phyloP scores from a whole-genome alignment of 345 rosid species.

The Citrus australasica region DNA sequence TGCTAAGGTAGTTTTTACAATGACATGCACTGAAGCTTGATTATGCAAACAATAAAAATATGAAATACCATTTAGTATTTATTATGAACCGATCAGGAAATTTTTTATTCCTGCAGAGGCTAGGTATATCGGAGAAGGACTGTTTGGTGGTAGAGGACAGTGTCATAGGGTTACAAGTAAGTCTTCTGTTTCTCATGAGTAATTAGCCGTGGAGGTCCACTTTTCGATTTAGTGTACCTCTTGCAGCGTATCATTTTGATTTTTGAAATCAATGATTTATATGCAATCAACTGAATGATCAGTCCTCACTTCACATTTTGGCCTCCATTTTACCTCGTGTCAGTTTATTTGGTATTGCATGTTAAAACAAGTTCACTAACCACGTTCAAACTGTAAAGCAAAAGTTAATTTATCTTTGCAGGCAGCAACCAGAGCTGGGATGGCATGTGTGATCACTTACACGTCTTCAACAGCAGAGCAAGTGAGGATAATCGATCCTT shows the following conservation, averaged over 20 bases:
- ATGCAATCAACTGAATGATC: neutral
- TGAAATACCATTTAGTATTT: neutral
- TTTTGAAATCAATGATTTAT: neutral
- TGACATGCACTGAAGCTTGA: neutral
- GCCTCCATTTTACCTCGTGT: neutral
- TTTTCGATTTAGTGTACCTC: neutral
- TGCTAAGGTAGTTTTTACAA: conserved; percentile 44
- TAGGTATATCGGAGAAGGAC: conserved; percentile 64
- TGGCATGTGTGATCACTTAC: conserved; percentile 81
- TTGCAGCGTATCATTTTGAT: neutral
- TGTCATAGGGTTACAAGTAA: conserved; percentile 84
- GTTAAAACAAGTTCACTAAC: neutral
- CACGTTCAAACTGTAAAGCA: neutral
- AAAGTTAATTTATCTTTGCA: conserved; percentile 21
- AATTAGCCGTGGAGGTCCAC: neutral
- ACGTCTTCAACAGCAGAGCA: conserved; percentile 90
- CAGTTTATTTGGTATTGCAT: neutral
- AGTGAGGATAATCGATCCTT: conserved; percentile 31
- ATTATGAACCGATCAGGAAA: neutral
- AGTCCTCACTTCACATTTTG: neutral
- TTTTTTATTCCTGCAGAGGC: conserved; percentile 44
- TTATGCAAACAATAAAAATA: neutral
- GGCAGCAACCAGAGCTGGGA: conserved; percentile 91
- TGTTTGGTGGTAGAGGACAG: conserved; percentile 97
- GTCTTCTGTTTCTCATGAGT: neutral